These are phyloP conservation scores for Ceratobasidium sp. DNA, from an alignment of 1,284 basidiomycete species.

Conservation along the genomic window DNA sequence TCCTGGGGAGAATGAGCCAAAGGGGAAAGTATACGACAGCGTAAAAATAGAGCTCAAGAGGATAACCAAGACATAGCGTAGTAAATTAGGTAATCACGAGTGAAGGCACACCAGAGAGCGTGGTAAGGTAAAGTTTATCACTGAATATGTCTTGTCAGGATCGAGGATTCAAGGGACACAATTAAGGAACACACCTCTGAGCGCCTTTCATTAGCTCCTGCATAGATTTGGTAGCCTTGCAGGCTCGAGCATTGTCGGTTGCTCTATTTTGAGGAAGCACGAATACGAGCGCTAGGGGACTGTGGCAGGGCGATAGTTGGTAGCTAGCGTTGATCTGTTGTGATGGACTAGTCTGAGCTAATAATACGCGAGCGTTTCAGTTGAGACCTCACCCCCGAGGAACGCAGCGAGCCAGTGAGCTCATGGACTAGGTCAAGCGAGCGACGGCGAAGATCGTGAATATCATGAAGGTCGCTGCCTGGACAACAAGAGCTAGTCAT, in stretches of 20 bases:
- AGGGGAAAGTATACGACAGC: constrained; percentile 16
- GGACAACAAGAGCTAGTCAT: constrained; percentile 7
- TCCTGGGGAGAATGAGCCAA: constrained; percentile 4
- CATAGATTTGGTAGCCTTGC: constrained; percentile 48
- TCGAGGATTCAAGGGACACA: constrained; percentile 21
- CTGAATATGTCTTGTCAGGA: constrained; percentile 12
- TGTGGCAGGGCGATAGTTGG: constrained; percentile 49
- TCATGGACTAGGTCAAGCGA: constrained; percentile 76
- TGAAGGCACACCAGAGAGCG: constrained; percentile 67
- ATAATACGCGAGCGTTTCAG: constrained; percentile 13
- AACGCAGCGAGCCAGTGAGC: constrained; percentile 69
- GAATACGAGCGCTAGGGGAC: constrained; percentile 49
- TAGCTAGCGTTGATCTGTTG: constrained; percentile 49
- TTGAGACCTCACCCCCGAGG: constrained; percentile 67
- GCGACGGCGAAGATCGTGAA: constrained; percentile 72
- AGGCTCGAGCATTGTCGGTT: constrained; percentile 56
- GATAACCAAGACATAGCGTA: constrained; percentile 32
- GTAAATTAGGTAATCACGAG: constrained; percentile 66
- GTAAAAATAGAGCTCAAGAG: constrained; percentile 29
- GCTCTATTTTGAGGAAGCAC: constrained; percentile 51
- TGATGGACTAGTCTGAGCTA: not conserved
- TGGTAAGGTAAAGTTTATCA: constrained; percentile 60
- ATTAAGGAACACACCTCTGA: constrained; percentile 61
- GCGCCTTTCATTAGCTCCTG: constrained; percentile 62
- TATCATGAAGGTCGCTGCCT: constrained; percentile 66